Conservation (phyloP, 331 rosid genomes). For the Malus hybrid region DNA sequence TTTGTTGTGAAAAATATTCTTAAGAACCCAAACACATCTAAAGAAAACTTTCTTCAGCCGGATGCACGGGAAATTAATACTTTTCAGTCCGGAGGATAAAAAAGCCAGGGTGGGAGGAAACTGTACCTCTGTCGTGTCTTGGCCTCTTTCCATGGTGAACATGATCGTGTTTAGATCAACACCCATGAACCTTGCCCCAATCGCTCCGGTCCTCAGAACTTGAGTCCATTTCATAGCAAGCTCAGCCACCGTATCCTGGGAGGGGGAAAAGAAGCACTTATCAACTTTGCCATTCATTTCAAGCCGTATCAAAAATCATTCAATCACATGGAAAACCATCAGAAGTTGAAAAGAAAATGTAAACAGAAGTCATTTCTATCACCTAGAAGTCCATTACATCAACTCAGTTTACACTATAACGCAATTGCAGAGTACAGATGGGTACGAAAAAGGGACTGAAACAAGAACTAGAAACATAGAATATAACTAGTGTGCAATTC, state of each 20-base stretch:
- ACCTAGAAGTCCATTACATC: not conserved
- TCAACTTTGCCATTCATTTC: not conserved
- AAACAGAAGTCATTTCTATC: not conserved
- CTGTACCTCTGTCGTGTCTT: constrained; percentile 64
- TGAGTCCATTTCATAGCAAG: constrained; percentile 80
- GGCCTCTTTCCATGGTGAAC: constrained; percentile 75
- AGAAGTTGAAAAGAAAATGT: not conserved
- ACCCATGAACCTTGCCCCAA: constrained; percentile 62
- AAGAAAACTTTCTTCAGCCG: not conserved
- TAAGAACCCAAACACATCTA: not conserved
- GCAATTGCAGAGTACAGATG: not conserved
- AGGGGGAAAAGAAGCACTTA: not conserved
- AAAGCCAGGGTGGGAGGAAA: not conserved
- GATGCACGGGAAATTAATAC: not conserved
- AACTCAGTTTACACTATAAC: not conserved
- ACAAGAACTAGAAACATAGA: not conserved
- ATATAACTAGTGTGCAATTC: not conserved
- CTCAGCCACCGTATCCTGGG: constrained; percentile 60
- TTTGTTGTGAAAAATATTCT: not conserved
- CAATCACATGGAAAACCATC: not conserved
- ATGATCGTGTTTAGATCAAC: constrained; percentile 74
- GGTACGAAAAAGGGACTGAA: not conserved
- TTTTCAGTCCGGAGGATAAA: not conserved
- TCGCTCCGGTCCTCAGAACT: constrained; percentile 68
- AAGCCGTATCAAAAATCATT: not conserved